Evolutionary conservation across 176 grass and related monocot species (phyloP), one percentile per base, ranked within the genome.

Genomic region (Panicum miliaceum): DNA sequence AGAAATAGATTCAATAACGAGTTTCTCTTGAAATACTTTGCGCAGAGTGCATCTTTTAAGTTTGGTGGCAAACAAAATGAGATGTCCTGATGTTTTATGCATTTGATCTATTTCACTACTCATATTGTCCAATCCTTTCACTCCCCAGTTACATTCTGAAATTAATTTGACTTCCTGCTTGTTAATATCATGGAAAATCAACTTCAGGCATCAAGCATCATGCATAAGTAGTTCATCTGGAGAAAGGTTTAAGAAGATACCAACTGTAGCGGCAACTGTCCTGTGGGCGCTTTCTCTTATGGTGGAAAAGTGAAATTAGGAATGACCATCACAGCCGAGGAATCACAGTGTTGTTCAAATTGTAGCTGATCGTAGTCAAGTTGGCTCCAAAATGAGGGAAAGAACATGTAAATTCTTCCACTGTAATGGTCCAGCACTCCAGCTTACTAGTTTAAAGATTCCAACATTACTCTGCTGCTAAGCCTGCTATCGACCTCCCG

Each of bases 11-110:
- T 46, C 22, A 59, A 68, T 57, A 64, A 74, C 46, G 42, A 81
- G 10, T 64, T 86, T 65, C 12, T 74, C 57, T 50, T 65, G 45
- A 54, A 72, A 73, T 73, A 41, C 16, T 41, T 84, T 9, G 32
- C 64, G 35, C 54, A 4, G 18, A 22, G 46, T 83, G 34, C 15
- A 65, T 79, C 41, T 47, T 19, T 61, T 47, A 47, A 2, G 38
- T 75, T 41, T 8, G 9, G 67, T 32, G 43, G 59, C 75, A 57
- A 51, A 67, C 15, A 67, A 57, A 42, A 73, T 42, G 35, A 79
- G 25, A 51, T 71, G 26, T 16, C 48, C 36, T 65, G 4, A 50
- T 36, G 25, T 29, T 7, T 25, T 68, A 22, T 64, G 53, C 22
- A 48, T 86, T 79, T 73, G 47, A 47, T 37, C 78, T 20, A 36